These are phyloP conservation scores for Solanum sitiens DNA, from an alignment of 257 asterid genomes.

Conservation along the genomic window DNA sequence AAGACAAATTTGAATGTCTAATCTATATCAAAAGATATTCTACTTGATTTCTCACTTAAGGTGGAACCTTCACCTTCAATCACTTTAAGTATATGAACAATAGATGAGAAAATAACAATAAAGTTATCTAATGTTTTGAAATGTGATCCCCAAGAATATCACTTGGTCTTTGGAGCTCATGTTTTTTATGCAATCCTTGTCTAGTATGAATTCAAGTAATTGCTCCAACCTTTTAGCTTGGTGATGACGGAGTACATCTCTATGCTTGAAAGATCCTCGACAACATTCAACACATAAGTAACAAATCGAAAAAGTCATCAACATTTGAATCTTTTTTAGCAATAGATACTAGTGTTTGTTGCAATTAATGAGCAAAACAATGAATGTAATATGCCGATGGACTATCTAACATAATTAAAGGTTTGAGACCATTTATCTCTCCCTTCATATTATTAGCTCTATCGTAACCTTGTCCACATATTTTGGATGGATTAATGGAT, in stretches of 20 bases:
- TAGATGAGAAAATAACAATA: background rate
- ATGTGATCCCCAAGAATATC: background rate
- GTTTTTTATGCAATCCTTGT: background rate
- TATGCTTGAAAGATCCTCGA: background rate
- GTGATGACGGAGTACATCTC: background rate
- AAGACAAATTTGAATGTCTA: no score
- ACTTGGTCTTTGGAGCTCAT: background rate
- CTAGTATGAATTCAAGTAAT: background rate
- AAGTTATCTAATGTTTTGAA: background rate
- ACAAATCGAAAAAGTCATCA: background rate
- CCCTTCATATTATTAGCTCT: background rate
- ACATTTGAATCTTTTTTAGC: background rate
- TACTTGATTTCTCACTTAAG: background rate
- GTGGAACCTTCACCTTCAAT: background rate
- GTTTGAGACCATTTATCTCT: background rate
- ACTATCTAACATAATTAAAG: background rate
- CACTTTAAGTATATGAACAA: background rate
- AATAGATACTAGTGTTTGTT: background rate
- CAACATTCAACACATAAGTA: background rate
- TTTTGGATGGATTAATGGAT: background rate
- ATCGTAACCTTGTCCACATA: background rate
- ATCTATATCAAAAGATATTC: no score
- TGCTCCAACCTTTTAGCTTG: background rate
- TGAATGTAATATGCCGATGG: background rate
- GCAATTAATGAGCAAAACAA: background rate